Evolutionary conservation across 371 early-diverging fungal genomes (phyloP).

Genomic region (Mortierella sp.): DNA sequence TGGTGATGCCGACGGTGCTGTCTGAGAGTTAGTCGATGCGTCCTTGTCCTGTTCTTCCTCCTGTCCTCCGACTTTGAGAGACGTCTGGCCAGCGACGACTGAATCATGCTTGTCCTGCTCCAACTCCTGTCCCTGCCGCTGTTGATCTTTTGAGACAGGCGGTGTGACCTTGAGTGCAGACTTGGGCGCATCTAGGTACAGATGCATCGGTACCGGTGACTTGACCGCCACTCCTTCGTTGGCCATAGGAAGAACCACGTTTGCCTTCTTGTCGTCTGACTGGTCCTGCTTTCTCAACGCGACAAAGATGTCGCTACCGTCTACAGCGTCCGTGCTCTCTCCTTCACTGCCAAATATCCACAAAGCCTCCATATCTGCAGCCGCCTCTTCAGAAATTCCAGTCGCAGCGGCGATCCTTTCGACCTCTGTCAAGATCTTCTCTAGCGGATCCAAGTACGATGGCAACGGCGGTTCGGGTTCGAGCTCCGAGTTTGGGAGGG

Average conservation of each 20-base stretch:
- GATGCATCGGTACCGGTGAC: not conserved
- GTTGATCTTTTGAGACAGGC: not conserved
- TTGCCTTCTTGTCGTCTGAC: not conserved
- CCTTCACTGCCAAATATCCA: too few relatives aligned
- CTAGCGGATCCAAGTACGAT: not conserved
- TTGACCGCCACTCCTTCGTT: not conserved
- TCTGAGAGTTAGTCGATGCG: not conserved
- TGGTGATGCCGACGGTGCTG: not conserved
- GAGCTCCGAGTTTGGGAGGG: not conserved
- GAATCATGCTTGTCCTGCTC: not conserved
- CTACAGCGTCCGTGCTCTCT: not conserved
- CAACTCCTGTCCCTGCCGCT: not conserved
- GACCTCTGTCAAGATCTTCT: not conserved
- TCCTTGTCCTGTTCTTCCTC: not conserved
- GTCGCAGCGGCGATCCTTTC: not conserved
- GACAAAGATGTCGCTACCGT: not conserved
- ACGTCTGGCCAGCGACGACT: not conserved
- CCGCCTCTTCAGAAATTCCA: not conserved
- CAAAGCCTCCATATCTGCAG: not conserved
- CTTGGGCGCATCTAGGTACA: not conserved
- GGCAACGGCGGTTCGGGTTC: not conserved
- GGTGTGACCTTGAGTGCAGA: not conserved
- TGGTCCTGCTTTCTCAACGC: not conserved
- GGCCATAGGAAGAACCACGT: not conserved
- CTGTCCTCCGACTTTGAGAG: not conserved